These are phyloP conservation scores for Aspergillus persii DNA, from an alignment of 2,329 filamentous ascomycete species.

Conservation along the genomic window DNA sequence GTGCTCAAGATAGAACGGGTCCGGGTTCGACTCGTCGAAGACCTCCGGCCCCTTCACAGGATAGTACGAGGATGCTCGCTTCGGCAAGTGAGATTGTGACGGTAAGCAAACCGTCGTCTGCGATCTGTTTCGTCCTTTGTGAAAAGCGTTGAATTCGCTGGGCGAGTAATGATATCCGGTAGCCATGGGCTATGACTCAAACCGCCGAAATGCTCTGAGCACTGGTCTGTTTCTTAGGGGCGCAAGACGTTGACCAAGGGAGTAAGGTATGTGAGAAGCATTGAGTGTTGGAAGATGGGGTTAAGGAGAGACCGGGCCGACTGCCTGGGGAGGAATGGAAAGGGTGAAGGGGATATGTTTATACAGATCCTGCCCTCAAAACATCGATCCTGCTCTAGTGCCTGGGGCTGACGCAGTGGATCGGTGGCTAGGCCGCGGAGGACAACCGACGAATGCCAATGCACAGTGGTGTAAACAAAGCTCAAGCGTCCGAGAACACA, in stretches of 20 bases:
- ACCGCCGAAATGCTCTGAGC: slow-evolving; percentile 2
- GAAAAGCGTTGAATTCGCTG: slow-evolving; percentile 34
- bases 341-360: slow-evolving; percentile 27
- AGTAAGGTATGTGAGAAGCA: slow-evolving; percentile 11
- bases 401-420: slow-evolving; percentile 11
- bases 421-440: slow-evolving; percentile 32
- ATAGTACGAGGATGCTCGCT: slow-evolving; percentile 32
- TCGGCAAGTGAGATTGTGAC: slow-evolving; percentile 26
- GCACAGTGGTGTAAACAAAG: slow-evolving; percentile 39
- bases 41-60: slow-evolving; percentile 25
- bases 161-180: slow-evolving; percentile 32
- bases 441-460: slow-evolving; percentile 36
- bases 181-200: slow-evolving; percentile 38
- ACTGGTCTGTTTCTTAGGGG: slow-evolving; percentile 3
- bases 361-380: slow-evolving; percentile 37
- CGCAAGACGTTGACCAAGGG: slow-evolving; percentile 12
- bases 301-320: slow-evolving; percentile 9
- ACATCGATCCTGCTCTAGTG: slow-evolving; percentile 5
- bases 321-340: slow-evolving; percentile 14
- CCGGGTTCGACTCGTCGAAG: slow-evolving; percentile 34
- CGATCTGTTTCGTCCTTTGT: slow-evolving; percentile 31
- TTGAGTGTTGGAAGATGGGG: slow-evolving; percentile 8
- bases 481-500: slow-evolving; percentile 28
- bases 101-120: slow-evolving; percentile 31
- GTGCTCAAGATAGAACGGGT: slow-evolving; percentile 41